Percentiles rank a stretch among this genome's conserved stretches.
Conservation (phyloP, 2,329 filamentous ascomycete species). For the Akanthomyces muscarius region DNA sequence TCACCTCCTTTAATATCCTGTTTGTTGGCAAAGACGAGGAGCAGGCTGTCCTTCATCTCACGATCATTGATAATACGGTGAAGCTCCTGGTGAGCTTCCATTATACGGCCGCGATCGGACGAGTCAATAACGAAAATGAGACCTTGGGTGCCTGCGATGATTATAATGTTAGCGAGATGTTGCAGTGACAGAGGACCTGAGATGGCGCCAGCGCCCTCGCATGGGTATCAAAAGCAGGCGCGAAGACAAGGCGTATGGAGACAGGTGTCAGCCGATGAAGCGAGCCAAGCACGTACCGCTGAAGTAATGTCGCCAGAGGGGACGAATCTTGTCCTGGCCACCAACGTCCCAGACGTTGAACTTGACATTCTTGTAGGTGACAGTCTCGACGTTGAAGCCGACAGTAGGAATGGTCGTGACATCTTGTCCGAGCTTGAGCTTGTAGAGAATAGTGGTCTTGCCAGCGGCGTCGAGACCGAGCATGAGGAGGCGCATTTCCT, state of each 20-base stretch:
- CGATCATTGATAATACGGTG: constrained; percentile 97
- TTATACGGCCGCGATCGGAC: constrained; percentile 84
- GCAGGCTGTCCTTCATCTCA: constrained; percentile 92
- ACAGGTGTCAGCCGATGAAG: no score
- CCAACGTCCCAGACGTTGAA: constrained; percentile 99
- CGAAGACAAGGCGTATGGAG: neutral
- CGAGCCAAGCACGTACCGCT: constrained; percentile 48
- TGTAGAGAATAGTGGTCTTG: constrained; percentile 99
- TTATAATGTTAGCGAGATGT: neutral
- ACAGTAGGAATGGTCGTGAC: constrained; percentile 98
- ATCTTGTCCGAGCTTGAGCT: constrained; percentile 96
- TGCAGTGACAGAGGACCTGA: no score
- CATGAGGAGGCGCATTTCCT: constrained; percentile 99
- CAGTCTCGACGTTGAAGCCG: constrained; percentile 98
- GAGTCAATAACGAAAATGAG: constrained; percentile 99
- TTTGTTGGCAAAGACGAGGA: constrained; percentile 98
- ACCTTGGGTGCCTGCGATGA: constrained; percentile 75
- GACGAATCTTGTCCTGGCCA: constrained; percentile 97
- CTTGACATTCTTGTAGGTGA: constrained; percentile 99
- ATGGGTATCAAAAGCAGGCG: neutral
- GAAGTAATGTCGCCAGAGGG: constrained; percentile 97
- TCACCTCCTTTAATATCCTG: constrained; percentile 83
- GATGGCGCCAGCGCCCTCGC: no score
- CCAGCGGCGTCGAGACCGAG: constrained; percentile 94
- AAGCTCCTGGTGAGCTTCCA: constrained; percentile 88